Percentiles rank a stretch among this genome's conserved stretches.
phyloP scores from a whole-genome alignment of 352 stramenopile genomes.

The Discostella stelligera region DNA sequence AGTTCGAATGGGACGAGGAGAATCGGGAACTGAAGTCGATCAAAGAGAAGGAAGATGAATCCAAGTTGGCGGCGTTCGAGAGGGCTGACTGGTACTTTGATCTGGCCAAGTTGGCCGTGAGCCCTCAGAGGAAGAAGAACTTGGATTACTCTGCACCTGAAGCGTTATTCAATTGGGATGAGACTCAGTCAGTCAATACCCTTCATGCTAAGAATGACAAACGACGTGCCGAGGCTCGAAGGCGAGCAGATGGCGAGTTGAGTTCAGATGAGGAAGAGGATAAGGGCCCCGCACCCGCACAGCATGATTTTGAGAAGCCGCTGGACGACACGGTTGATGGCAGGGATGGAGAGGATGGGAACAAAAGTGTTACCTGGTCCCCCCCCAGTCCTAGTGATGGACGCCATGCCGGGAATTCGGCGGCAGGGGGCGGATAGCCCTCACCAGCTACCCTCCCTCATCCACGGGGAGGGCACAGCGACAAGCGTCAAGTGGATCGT shows the following conservation, averaged over 20 bases:
- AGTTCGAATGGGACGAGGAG: not conserved
- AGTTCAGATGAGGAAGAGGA: not conserved
- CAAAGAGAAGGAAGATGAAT: not conserved
- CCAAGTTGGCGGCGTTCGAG: not conserved
- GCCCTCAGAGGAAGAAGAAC: not conserved
- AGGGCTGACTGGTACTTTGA: slow-evolving; percentile 6
- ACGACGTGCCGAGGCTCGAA: not conserved
- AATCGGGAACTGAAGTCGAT: not conserved
- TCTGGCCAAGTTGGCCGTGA: not conserved
- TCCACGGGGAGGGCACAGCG: slow-evolving; percentile 7
- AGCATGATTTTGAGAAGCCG: not conserved
- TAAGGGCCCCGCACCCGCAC: not conserved
- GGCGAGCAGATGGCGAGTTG: not conserved
- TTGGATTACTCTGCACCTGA: not conserved
- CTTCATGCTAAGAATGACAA: slow-evolving; percentile 1
- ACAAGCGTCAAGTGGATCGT: not conserved
- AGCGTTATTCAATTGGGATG: not conserved
- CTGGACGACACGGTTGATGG: not conserved
- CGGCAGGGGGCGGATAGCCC: slow-evolving; percentile 2
- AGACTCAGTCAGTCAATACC: not conserved
- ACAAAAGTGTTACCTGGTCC: not conserved
- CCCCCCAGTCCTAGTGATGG: not conserved
- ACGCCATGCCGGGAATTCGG: not conserved
- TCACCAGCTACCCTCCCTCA: slow-evolving; percentile 2
- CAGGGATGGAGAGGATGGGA: not conserved